Base-by-base conservation (phyloP, 495 filamentous ascomycete species). In the Aspergillus wentii region DNA sequence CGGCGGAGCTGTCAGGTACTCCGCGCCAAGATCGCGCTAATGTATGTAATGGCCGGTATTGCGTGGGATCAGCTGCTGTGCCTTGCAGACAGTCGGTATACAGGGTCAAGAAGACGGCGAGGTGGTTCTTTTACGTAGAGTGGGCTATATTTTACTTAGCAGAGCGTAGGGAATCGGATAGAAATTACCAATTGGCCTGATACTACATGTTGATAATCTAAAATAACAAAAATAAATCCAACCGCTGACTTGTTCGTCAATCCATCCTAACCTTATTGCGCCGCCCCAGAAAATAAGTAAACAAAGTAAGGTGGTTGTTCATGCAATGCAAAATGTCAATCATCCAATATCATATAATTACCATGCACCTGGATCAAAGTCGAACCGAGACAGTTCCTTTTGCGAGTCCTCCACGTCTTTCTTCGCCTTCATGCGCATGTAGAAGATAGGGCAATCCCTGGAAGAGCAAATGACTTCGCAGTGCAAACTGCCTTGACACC, bases 401-500 rank as follows among this genome's bases (percentile, higher is more conserved):
- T 88, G 88, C 3, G 78, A 80, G 69, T 99, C 92, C 61, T 96
- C 89, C 29, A 97, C 80, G 59, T 99, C 92, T 69, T 97, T 99
- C 79, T 95, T 95, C 17, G 89, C 90, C 70, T 99, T 99, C 92
- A 99, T 99, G 4, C 92, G 83, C 92, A 97, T 99, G 57, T 99
- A 99, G 66, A 96, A 99, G 46, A 99, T 99, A 3, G 92, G 92
- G 55, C 92, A 99, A 65, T 99, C 92, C 54, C 85, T 85, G 47
- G 84, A 89, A 27, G 82, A 87, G 71, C 92, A 99, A 47, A 99
- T 97, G 16, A 99, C 92, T 65, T 99, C 91, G 54, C 83, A 88
- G 65, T 99, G 92, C 74, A 99, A 79, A 58, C 88, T 94, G 10
- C 91, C 92, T 66, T 99, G 92, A 59, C 92, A 99, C 22, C 92